Evolutionary conservation across 371 early-diverging fungal species (phyloP).

Genomic region (Mortierella sp.): DNA sequence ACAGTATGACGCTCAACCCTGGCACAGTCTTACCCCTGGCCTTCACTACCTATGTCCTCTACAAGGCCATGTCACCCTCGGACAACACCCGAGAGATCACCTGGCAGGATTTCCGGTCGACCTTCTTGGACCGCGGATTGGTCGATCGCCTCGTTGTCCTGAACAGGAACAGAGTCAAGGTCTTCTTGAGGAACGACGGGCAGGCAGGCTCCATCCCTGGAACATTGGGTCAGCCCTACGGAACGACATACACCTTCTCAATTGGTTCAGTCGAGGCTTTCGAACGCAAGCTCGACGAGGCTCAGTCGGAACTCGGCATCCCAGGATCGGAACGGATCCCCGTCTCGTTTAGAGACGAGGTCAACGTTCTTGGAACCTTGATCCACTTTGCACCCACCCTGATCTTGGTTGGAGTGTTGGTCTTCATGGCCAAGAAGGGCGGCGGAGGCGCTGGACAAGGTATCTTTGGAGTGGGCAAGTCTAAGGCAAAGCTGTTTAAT

Average conservation of each 20-base stretch:
- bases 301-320: conserved; percentile 92
- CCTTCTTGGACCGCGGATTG: conserved; percentile 91
- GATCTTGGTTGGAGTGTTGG: conserved; percentile 88
- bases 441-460: conserved; percentile 84
- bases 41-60: conserved; percentile 67
- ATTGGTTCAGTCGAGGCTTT: conserved; percentile 97
- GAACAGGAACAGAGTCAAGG: conserved; percentile 87
- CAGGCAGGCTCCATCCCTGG: conserved; percentile 60
- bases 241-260: conserved; percentile 78
- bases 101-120: conserved; percentile 92
- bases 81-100: conserved; percentile 81
- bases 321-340: conserved; percentile 92
- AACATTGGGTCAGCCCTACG: conserved; percentile 54
- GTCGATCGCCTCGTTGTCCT: conserved; percentile 92
- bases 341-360: conserved; percentile 87
- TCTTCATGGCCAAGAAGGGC: conserved; percentile 88
- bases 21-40: conserved; percentile 67
- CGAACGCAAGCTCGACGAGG: conserved; percentile 91
- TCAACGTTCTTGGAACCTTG: conserved; percentile 76
- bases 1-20: conserved; percentile 61
- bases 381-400: conserved; percentile 95
- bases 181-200: conserved; percentile 83
- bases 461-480: conserved; percentile 97
- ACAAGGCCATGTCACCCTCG: conserved; percentile 63
- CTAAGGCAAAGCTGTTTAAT: conserved; percentile 96